These are phyloP conservation scores for Selenicereus undatus DNA, from an alignment of 148 eudicot species.

Conservation along the genomic window DNA sequence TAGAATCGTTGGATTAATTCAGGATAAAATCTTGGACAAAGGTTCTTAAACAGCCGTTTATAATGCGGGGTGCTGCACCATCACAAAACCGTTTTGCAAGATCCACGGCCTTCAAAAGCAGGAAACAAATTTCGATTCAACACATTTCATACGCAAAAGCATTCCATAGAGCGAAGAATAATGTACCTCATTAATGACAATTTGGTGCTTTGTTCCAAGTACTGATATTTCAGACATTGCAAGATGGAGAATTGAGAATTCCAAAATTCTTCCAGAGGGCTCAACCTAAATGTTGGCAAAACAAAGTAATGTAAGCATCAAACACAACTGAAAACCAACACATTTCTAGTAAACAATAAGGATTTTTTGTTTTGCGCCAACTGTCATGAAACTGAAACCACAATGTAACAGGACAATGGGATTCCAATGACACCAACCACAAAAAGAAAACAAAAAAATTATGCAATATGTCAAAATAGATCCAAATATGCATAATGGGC, in stretches of 20 bases:
- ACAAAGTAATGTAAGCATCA: slow-evolving; percentile 7
- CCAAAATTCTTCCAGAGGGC: slow-evolving; percentile 77
- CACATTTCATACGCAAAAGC: neutral
- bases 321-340: neutral
- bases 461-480: neutral
- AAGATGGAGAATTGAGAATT: slow-evolving; percentile 79
- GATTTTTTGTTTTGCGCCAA: neutral
- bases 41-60: slow-evolving; percentile 89
- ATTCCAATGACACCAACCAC: neutral
- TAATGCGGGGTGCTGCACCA: slow-evolving; percentile 79
- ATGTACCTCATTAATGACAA: slow-evolving; percentile 84
- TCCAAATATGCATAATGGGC: neutral
- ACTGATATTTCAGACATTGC: slow-evolving; percentile 86
- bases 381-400: neutral
- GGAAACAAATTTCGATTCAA: neutral
- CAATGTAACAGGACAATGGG: neutral
- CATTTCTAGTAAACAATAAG: neutral
- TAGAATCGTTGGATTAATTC: neutral
- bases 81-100: slow-evolving; percentile 92
- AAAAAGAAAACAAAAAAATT: neutral
- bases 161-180: neutral
- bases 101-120: slow-evolving; percentile 68
- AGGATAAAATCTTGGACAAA: slow-evolving; percentile 46
- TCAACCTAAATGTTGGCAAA: slow-evolving; percentile 34
- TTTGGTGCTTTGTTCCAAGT: slow-evolving; percentile 70